Evolutionary conservation across 1,139 yeast genomes (phyloP).

Genomic region (Suhomyces terraborum): DNA sequence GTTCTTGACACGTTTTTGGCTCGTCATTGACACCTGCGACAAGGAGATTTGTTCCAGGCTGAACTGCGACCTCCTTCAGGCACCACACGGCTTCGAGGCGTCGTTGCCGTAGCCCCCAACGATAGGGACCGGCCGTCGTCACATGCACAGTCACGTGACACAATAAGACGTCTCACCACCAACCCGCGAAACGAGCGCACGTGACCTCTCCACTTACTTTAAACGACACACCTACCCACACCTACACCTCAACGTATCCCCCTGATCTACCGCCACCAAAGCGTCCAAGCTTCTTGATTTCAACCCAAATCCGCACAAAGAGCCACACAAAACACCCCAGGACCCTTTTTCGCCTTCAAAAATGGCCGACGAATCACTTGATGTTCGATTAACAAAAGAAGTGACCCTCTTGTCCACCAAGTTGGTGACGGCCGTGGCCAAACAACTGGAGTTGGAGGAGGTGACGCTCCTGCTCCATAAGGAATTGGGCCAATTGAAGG

Average conservation of each 20-base stretch:
- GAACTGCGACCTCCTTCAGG: too few species aligned
- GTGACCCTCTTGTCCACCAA: conserved; percentile 60
- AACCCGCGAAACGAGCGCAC: too few species aligned
- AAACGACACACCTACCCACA: background rate
- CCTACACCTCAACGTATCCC: conserved; percentile 1
- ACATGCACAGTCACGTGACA: background rate
- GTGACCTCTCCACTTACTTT: background rate
- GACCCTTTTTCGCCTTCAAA: background rate
- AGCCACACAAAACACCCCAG: background rate
- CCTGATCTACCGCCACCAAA: background rate
- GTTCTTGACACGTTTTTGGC: too few species aligned
- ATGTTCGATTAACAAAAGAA: conserved; percentile 52
- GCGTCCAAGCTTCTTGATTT: background rate
- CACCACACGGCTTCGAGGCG: too few species aligned
- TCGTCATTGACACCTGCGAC: too few species aligned
- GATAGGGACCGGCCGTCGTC: too few species aligned
- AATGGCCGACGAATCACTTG: conserved; percentile 14
- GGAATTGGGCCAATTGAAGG: conserved; percentile 31
- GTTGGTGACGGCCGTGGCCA: conserved; percentile 61
- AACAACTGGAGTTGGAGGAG: conserved; percentile 56
- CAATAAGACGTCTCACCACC: too few species aligned
- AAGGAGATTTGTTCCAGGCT: too few species aligned
- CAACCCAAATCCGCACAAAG: background rate
- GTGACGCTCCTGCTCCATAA: conserved; percentile 35
- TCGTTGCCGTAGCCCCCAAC: too few species aligned